Percentiles rank a stretch among this genome's conserved stretches.
Conservation (phyloP, 768 basidiomycete genomes). For the Boletus pseudo-olivaceus region DNA sequence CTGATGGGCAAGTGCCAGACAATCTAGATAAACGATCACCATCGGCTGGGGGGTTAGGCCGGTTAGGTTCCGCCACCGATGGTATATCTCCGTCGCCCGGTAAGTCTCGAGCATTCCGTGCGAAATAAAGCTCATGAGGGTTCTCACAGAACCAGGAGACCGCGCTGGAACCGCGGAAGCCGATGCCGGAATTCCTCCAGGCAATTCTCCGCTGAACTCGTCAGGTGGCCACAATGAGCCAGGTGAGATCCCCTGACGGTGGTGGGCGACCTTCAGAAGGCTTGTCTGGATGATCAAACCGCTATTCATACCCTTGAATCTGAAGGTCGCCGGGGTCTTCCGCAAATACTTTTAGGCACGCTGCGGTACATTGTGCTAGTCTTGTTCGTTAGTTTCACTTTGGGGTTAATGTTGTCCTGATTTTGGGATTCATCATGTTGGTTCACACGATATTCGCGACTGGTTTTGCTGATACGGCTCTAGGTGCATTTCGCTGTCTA, state of each 20-base stretch:
- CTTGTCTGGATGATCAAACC: conserved; percentile 42
- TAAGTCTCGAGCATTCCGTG: conserved; percentile 7
- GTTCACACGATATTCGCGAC: conserved; percentile 15
- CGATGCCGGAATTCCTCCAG: neutral
- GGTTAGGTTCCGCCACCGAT: neutral
- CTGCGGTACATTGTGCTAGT: conserved; percentile 21
- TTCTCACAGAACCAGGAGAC: conserved; percentile 15
- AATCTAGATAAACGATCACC: conserved; percentile 3
- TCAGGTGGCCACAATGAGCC: conserved; percentile 13
- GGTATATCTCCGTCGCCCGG: conserved; percentile 5
- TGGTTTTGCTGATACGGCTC: neutral
- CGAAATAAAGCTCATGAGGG: conserved; percentile 7
- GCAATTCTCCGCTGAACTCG: conserved; percentile 8
- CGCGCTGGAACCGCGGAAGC: neutral
- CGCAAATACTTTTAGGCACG: conserved; percentile 37
- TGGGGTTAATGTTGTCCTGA: conserved; percentile 23
- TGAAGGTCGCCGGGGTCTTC: conserved; percentile 48
- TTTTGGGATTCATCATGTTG: conserved; percentile 14
- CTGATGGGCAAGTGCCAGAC: conserved; percentile 15
- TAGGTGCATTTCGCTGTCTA: neutral
- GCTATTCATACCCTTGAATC: conserved; percentile 39
- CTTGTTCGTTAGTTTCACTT: conserved; percentile 21
- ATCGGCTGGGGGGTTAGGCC: neutral
- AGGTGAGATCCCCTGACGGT: conserved; percentile 40
- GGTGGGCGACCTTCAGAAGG: conserved; percentile 47